Evolutionary conservation across 208 protist species (phyloP).

Genomic region (Trypanosoma congolense): DNA sequence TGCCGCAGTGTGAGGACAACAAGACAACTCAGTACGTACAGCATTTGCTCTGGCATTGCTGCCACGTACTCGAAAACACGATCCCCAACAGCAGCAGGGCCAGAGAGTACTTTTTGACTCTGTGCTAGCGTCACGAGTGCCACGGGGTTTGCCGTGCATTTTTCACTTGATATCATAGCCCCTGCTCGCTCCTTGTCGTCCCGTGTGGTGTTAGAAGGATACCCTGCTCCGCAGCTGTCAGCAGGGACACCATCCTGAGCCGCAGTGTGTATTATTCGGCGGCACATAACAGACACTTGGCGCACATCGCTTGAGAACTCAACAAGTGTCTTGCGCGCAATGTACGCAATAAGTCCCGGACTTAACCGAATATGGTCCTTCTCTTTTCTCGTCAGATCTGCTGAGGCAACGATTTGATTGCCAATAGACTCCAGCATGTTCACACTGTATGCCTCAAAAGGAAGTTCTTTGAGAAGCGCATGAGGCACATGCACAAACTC

Average conservation of each 20-base stretch:
- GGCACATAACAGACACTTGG: conserved; percentile 65
- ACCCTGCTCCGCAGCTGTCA: not conserved
- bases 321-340: conserved; percentile 52
- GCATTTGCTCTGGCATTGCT: conserved; percentile 65
- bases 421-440: conserved; percentile 47
- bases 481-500: conserved; percentile 71
- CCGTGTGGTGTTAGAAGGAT: not conserved
- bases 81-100: conserved; percentile 34
- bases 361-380: conserved; percentile 29
- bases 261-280: conserved; percentile 47
- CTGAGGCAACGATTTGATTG: conserved; percentile 17
- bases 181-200: not conserved
- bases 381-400: conserved; percentile 7
- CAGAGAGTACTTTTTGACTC: conserved; percentile 36
- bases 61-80: conserved; percentile 53
- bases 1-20: conserved; percentile 52
- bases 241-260: conserved; percentile 19
- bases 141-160: not conserved
- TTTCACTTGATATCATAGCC: not conserved
- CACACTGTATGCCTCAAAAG: conserved; percentile 61
- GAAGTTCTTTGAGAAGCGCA: conserved; percentile 53
- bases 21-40: conserved; percentile 75
- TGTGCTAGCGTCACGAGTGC: conserved; percentile 36
- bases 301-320: conserved; percentile 69
- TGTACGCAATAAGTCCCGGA: conserved; percentile 51